phyloP scores from a whole-genome alignment of 495 filamentous ascomycete genomes.

The Zalerion maritima region DNA sequence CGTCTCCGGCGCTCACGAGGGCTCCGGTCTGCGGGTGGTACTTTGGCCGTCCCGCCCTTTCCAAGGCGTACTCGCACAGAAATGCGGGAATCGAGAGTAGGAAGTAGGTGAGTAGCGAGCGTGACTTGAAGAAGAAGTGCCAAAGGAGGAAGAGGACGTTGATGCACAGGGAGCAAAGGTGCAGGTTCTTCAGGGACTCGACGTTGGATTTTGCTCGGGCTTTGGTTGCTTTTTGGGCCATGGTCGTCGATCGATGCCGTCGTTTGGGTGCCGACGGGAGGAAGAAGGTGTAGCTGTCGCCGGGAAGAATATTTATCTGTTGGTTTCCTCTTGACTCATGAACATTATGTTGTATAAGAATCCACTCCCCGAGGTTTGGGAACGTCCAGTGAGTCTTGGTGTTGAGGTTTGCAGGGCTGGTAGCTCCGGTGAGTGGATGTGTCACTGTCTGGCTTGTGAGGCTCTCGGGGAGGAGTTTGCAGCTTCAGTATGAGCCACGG shows the following conservation, averaged over 20 bases:
- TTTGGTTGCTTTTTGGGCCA: conserved; percentile 89
- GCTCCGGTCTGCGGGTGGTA: conserved; percentile 48
- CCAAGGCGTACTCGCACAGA: conserved; percentile 67
- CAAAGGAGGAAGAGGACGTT: conserved; percentile 61
- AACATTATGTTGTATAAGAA: too few species aligned
- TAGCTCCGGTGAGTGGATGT: too few species aligned
- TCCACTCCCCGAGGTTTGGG: too few species aligned
- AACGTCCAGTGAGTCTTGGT: too few species aligned
- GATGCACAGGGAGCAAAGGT: conserved; percentile 52
- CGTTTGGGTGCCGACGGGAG: not conserved
- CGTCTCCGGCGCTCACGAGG: conserved; percentile 65
- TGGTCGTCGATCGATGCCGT: conserved; percentile 9
- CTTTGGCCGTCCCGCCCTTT: conserved; percentile 64
- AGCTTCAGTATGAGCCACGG: too few species aligned
- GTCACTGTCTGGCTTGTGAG: too few species aligned
- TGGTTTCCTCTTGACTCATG: too few species aligned
- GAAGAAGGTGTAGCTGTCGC: not conserved
- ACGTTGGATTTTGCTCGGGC: conserved; percentile 72
- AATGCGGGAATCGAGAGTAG: conserved; percentile 60
- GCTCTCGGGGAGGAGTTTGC: too few species aligned
- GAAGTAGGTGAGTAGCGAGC: conserved; percentile 55
- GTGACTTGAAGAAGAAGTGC: conserved; percentile 50
- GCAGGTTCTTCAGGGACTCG: conserved; percentile 58
- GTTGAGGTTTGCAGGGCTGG: too few species aligned
- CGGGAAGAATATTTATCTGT: too few species aligned